Evolutionary conservation across 2,329 filamentous ascomycete genomes (phyloP).

Genomic region (Geosmithia morbida): DNA sequence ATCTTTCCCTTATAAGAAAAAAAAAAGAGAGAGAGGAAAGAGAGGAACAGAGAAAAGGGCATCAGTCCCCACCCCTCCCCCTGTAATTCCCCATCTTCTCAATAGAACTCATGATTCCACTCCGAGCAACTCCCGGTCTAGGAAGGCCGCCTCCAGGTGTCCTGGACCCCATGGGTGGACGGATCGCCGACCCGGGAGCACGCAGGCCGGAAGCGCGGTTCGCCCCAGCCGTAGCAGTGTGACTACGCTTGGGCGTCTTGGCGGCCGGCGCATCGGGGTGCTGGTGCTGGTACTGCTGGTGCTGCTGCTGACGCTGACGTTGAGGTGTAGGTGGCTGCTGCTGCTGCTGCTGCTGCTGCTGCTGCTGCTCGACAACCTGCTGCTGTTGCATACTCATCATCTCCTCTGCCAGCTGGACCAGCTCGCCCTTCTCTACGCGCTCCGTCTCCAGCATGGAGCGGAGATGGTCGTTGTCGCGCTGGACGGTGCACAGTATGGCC

Average conservation of each 20-base stretch:
- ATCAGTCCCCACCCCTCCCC: constrained; percentile 20
- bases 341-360: constrained; percentile 2
- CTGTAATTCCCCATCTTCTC: constrained; percentile 68
- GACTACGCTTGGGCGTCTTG: constrained; percentile 23
- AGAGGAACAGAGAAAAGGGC: not conserved
- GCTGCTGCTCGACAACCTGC: constrained; percentile 17
- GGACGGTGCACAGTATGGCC: constrained; percentile 55
- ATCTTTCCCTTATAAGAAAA: no score
- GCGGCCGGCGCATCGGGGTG: constrained; percentile 10
- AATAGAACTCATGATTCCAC: constrained; percentile 71
- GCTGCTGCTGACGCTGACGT: constrained; percentile 7
- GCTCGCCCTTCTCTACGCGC: constrained; percentile 69
- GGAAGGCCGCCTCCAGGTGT: constrained; percentile 30
- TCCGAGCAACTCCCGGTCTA: constrained; percentile 36
- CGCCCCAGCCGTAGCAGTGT: constrained; percentile 28
- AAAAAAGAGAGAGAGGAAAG: no score
- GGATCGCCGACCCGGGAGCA: constrained; percentile 38
- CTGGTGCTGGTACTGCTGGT: constrained; percentile 7
- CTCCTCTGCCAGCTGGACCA: constrained; percentile 70
- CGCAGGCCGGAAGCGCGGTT: constrained; percentile 37
- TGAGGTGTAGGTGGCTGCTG: no score
- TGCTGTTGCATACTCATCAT: constrained; percentile 57
- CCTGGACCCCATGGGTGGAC: constrained; percentile 27
- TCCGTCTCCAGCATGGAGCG: constrained; percentile 55
- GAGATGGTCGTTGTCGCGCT: constrained; percentile 53